Evolutionary conservation across 768 basidiomycete species (phyloP), one percentile per base, ranked within the genome.

Genomic region (Tremella yokohamensis): DNA sequence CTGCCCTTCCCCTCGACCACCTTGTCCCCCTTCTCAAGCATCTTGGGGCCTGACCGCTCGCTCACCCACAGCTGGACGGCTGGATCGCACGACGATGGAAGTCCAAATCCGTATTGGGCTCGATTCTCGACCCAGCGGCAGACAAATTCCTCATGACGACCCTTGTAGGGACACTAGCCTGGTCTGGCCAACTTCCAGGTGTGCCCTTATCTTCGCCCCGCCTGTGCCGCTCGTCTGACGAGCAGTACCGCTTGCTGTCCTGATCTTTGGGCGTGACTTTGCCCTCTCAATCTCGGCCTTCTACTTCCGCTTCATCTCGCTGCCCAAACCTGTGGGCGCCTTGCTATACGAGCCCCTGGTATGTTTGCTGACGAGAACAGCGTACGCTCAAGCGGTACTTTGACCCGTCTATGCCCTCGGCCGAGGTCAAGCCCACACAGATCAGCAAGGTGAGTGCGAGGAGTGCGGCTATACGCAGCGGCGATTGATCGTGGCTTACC

Each of bases 121-220:
- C 89, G 8, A 91, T 98, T 57, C 82, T 99, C 12, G 96, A 99
- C 75, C 96, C 96, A 12, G 90, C 94, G 0, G 96, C 96, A 1
- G 96, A 99, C 82, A 99, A 99, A 77, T 81, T 84, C 11, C 79
- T 99, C 42, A 88, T 99, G 87, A 94, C 96, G 1, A 97, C 93
- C 0, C 79, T 99, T 68, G 90, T 89, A 0, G 79, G 92, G 48
- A 87, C 91, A 0, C 78, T 99, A 60, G 84, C 90, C 0, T 83
- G 87, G 82, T 86, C 88, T 63, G 86, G 84, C 19, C 79, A 94
- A 64, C 79, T 99, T 19, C 94, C 94, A 63, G 62, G 85, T 81
- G 13, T 54, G 59, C n/a, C 3, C 19, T 19, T 38, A 18, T 20
- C 18, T 42, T 25, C 24, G 29, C 45, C 25, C 16, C 15, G 45